A percentile compares a stretch with the other conserved stretches of the same genome.
These are phyloP conservation scores for Trapa incisa DNA, from an alignment of 345 rosid species.

Conservation along the genomic window DNA sequence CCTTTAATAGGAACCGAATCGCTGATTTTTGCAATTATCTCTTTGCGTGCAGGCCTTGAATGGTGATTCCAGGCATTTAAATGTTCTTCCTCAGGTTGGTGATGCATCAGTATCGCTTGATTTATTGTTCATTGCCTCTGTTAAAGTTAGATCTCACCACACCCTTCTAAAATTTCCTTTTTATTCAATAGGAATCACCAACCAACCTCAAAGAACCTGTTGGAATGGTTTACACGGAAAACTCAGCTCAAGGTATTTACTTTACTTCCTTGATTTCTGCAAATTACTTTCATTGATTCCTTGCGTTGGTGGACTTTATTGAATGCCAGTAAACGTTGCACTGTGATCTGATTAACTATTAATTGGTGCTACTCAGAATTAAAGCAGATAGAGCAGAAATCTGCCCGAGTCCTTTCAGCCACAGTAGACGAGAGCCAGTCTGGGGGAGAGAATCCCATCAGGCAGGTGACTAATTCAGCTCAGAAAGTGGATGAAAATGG, in stretches of 20 bases:
- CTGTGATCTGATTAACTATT: neutral
- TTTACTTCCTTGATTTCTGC: conserved; percentile 5
- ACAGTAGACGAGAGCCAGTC: conserved; percentile 36
- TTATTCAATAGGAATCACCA: conserved; percentile 40
- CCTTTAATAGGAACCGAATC: neutral
- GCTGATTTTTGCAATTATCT: conserved; percentile 5
- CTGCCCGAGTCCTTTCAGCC: conserved; percentile 65
- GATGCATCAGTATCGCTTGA: no score
- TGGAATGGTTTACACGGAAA: conserved; percentile 44
- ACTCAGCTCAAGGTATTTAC: conserved; percentile 21
- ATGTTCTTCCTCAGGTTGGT: conserved; percentile 61
- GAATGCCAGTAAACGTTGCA: no score
- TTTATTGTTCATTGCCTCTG: neutral
- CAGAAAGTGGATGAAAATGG: conserved; percentile 5
- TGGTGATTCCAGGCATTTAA: conserved; percentile 43
- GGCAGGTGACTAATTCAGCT: conserved; percentile 31
- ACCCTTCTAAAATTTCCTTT: neutral
- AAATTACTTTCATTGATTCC: neutral
- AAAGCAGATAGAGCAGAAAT: conserved; percentile 44
- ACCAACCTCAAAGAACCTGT: conserved; percentile 33
- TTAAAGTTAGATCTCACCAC: conserved; percentile 20
- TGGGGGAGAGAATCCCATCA: conserved; percentile 31
- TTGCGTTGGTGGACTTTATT: neutral
- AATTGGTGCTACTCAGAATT: conserved; percentile 13
- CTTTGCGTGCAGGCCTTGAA: conserved; percentile 31